Conservation (phyloP, 805 yeast genomes). For the Lipomyces kockii region DNA sequence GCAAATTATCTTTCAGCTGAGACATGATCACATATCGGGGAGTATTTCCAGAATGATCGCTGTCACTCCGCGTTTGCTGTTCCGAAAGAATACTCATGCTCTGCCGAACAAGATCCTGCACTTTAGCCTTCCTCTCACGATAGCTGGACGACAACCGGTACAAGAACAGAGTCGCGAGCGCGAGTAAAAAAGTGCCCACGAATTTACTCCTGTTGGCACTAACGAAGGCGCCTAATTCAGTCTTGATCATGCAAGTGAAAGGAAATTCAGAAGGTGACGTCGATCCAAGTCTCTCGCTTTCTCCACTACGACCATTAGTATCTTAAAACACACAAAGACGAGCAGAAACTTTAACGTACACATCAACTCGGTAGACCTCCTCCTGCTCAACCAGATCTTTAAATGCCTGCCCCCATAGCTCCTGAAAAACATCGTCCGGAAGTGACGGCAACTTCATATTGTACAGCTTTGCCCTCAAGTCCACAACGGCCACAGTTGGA, state of each 20-base stretch:
- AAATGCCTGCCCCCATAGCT: slow-evolving; percentile 42
- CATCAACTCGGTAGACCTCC: slow-evolving; percentile 21
- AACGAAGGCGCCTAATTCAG: slow-evolving; percentile 12
- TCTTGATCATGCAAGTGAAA: slow-evolving; percentile 19
- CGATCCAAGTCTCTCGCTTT: slow-evolving; percentile 20
- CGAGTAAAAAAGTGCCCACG: not conserved
- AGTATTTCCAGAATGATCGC: slow-evolving; percentile 47
- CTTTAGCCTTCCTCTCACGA: slow-evolving; percentile 14
- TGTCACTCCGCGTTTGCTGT: slow-evolving; percentile 36
- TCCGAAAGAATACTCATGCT: slow-evolving; percentile 36
- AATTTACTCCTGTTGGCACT: slow-evolving; percentile 9
- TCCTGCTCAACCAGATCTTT: slow-evolving; percentile 25
- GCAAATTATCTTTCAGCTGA: slow-evolving; percentile 61
- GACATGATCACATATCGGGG: slow-evolving; percentile 64
- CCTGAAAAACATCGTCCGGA: slow-evolving; percentile 50
- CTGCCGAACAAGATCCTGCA: slow-evolving; percentile 35
- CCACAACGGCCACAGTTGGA: slow-evolving; percentile 25
- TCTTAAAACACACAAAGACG: not conserved
- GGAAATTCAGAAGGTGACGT: slow-evolving; percentile 23
- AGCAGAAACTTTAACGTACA: not conserved
- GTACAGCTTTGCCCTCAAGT: slow-evolving; percentile 35
- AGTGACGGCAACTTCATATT: slow-evolving; percentile 39
- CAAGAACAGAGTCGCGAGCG: not conserved
- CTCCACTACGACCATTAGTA: not conserved
- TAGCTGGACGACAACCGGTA: not conserved